A percentile compares a stretch with the other conserved stretches of the same genome.
Evolutionary conservation across 2,329 filamentous ascomycete genomes (phyloP).

Genomic region (Fusarium secorum): DNA sequence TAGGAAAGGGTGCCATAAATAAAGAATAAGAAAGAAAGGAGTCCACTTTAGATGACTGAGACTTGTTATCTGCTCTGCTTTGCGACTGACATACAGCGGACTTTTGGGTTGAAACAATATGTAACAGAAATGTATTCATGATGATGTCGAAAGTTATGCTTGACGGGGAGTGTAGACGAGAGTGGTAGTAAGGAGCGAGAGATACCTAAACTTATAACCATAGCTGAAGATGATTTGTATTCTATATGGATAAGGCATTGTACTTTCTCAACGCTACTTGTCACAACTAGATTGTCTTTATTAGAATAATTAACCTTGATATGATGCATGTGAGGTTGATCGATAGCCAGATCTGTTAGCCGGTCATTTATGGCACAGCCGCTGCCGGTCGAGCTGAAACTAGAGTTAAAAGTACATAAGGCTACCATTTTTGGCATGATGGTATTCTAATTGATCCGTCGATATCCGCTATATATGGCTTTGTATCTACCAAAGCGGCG

Average conservation of each 20-base stretch:
- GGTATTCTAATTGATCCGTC: background rate
- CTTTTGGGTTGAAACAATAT: background rate
- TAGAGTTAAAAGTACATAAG: too few species aligned
- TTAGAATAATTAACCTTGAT: background rate
- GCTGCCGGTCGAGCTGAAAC: background rate
- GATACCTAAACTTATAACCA: background rate
- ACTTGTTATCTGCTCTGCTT: background rate
- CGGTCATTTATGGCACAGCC: background rate
- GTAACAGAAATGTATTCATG: background rate
- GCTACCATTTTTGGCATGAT: too few species aligned
- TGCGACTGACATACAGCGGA: background rate
- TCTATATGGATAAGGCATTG: background rate
- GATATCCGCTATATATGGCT: background rate
- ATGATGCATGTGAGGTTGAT: background rate
- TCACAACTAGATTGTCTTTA: background rate
- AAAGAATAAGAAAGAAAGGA: background rate
- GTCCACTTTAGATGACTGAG: background rate
- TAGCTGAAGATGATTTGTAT: background rate
- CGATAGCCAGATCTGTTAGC: background rate
- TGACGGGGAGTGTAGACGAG: background rate
- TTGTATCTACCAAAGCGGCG: background rate
- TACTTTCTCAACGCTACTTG: background rate
- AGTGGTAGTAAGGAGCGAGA: background rate
- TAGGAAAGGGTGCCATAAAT: constrained; percentile 7
- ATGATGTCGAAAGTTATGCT: background rate